Evolutionary conservation across 139 green algal species (phyloP).

Genomic region (Diplosphaera chodatii): DNA sequence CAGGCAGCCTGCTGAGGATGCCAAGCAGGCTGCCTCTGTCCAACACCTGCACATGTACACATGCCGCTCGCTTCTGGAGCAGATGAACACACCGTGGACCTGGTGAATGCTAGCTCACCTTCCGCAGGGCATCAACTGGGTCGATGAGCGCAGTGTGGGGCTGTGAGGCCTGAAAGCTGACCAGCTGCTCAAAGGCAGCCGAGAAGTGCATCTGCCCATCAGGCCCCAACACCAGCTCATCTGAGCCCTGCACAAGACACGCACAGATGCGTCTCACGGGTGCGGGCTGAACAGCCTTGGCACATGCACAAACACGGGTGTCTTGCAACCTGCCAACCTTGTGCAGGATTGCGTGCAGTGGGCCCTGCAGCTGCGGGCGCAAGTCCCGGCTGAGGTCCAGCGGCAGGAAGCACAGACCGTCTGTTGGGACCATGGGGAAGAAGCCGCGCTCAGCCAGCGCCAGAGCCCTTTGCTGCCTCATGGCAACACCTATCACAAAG

Average conservation of each 20-base stretch:
- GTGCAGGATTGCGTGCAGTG: neutral
- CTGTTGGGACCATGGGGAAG: neutral
- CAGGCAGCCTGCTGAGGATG: neutral
- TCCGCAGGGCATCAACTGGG: too few species aligned
- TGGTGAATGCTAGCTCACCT: slow-evolving; percentile 17
- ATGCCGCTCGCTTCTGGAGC: too few species aligned
- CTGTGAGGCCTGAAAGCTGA: neutral
- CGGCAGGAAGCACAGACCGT: neutral
- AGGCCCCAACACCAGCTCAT: neutral
- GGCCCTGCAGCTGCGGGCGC: neutral
- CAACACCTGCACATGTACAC: neutral
- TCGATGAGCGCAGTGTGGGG: neutral
- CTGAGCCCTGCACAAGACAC: neutral
- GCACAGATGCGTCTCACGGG: too few species aligned
- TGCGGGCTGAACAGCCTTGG: too few species aligned
- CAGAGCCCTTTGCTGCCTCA: neutral
- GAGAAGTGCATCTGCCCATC: neutral
- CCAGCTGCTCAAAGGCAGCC: neutral
- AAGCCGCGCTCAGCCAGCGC: neutral
- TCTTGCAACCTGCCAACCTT: neutral
- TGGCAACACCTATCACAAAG: neutral
- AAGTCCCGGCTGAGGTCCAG: neutral
- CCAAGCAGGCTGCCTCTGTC: neutral
- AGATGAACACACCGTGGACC: neutral
- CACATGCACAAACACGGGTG: too few species aligned